A percentile compares a stretch with the other conserved stretches of the same genome.
Evolutionary conservation across 768 basidiomycete species (phyloP).

Genomic region (Agaricus blazei): DNA sequence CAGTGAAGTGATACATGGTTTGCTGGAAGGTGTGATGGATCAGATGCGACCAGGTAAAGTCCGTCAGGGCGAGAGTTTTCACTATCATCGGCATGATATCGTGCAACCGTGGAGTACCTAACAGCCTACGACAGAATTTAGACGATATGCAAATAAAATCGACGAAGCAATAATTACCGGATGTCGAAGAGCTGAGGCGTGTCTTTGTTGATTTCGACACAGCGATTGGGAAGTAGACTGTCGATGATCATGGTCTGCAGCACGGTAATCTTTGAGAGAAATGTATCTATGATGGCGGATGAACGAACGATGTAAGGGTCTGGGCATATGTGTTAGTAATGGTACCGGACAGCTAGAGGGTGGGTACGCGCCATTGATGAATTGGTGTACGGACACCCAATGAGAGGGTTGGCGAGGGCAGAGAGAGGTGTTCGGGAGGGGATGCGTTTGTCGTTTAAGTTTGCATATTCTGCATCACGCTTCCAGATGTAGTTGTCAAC

Average conservation of each 20-base stretch:
- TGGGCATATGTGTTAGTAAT: conserved; percentile 47
- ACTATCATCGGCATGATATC: conserved; percentile 31
- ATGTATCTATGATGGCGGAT: conserved; percentile 21
- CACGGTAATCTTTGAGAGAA: too few species aligned
- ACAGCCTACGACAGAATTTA: conserved; percentile 34
- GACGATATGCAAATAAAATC: not conserved
- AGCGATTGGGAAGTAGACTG: conserved; percentile 39
- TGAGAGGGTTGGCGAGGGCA: conserved; percentile 39
- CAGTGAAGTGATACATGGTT: conserved; percentile 39
- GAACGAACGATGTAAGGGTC: conserved; percentile 14
- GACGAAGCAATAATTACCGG: conserved; percentile 29
- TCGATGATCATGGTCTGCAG: conserved; percentile 35
- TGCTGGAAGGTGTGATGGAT: conserved; percentile 41
- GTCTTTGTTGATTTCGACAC: conserved; percentile 37
- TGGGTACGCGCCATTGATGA: conserved; percentile 20
- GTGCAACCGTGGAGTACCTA: conserved; percentile 39
- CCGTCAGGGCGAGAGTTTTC: too few species aligned
- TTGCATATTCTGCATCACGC: conserved; percentile 33
- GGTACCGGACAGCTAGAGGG: conserved; percentile 41
- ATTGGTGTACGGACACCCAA: conserved; percentile 3
- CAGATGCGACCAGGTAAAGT: conserved; percentile 60
- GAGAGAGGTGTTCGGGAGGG: conserved; percentile 42
- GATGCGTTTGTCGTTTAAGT: too few species aligned
- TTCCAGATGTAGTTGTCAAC: conserved; percentile 59
- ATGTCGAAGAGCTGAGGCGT: conserved; percentile 45